These are phyloP conservation scores for Aspergillus bertholletiae DNA, from an alignment of 495 filamentous ascomycete species.

Conservation along the genomic window DNA sequence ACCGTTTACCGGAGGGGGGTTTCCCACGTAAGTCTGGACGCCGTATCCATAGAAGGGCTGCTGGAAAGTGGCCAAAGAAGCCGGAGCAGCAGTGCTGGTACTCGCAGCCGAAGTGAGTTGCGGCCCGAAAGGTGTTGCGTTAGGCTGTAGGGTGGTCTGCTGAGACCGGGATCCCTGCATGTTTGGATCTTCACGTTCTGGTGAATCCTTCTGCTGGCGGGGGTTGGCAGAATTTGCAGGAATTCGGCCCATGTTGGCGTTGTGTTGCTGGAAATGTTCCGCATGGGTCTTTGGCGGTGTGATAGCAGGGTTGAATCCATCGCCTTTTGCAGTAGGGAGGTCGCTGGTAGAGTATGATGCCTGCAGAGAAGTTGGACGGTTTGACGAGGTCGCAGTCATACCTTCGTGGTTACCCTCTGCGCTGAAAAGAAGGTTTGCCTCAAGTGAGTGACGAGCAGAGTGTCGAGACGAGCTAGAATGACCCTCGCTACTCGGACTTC, in stretches of 20 bases:
- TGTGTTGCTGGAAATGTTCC: constrained; percentile 81
- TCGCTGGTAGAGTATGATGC: constrained; percentile 90
- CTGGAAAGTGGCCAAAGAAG: constrained; percentile 24
- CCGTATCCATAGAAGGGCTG: constrained; percentile 31
- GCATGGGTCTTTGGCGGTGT: constrained; percentile 58
- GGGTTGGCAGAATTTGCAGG: constrained; percentile 56
- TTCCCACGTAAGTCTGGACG: constrained; percentile 31
- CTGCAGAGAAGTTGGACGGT: constrained; percentile 50
- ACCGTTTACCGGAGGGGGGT: constrained; percentile 21
- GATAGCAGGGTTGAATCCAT: constrained; percentile 48
- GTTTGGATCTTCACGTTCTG: constrained; percentile 44
- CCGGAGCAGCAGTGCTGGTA: constrained; percentile 15
- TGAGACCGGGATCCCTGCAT: constrained; percentile 44
- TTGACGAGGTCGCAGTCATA: constrained; percentile 22
- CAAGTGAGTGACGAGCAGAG: constrained; percentile 49
- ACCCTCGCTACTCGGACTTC: constrained; percentile 19
- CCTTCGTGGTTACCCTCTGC: constrained; percentile 26
- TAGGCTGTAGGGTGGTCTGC: constrained; percentile 72
- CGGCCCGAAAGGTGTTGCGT: constrained; percentile 66
- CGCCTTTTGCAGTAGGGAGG: constrained; percentile 77
- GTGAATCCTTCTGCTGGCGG: constrained; percentile 64
- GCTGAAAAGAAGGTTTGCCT: constrained; percentile 45
- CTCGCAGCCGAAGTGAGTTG: constrained; percentile 28
- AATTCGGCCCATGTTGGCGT: constrained; percentile 74
- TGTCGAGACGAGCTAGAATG: constrained; percentile 26